These are phyloP conservation scores for Russula abietina DNA, from an alignment of 768 basidiomycete genomes.

Conservation along the genomic window DNA sequence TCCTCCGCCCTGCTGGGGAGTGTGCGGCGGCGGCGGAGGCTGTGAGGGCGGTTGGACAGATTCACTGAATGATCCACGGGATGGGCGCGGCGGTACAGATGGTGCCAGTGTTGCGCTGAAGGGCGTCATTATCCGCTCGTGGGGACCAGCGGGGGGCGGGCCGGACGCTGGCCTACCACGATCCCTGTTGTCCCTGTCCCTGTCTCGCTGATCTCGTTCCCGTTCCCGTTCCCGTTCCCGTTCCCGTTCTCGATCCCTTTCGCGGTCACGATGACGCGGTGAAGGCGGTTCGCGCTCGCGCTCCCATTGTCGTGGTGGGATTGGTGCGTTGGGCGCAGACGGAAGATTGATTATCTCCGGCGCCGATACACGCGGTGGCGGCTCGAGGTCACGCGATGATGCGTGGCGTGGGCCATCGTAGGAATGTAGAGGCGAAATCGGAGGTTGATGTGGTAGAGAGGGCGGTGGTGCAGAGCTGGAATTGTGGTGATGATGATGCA, in stretches of 20 bases:
- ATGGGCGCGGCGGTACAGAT: conserved; percentile 5
- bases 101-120: conserved; percentile 21
- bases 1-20: not conserved
- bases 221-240: conserved; percentile 27
- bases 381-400: conserved; percentile 20
- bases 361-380: conserved; percentile 9
- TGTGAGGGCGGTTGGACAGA: conserved; percentile 1
- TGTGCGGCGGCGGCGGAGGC: not conserved
- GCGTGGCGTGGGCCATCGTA: conserved; percentile 15
- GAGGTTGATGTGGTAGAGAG: conserved; percentile 13
- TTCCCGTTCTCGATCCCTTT: conserved; percentile 24
- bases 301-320: conserved; percentile 20
- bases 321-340: not conserved
- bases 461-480: conserved; percentile 18
- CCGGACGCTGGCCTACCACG: conserved; percentile 24
- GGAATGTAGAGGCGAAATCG: conserved; percentile 25
- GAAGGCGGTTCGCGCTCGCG: conserved; percentile 23
- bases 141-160: conserved; percentile 26
- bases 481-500: conserved; percentile 33
- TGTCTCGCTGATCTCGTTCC: not conserved
- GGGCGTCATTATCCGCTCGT: conserved; percentile 31
- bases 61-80: conserved; percentile 21
- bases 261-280: conserved; percentile 18
- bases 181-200: conserved; percentile 14
- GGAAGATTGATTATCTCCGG: conserved; percentile 22